Percentiles rank a stretch among this genome's conserved stretches.
Conservation (phyloP, 2,329 filamentous ascomycete genomes). For the Simplicillium sp. region DNA sequence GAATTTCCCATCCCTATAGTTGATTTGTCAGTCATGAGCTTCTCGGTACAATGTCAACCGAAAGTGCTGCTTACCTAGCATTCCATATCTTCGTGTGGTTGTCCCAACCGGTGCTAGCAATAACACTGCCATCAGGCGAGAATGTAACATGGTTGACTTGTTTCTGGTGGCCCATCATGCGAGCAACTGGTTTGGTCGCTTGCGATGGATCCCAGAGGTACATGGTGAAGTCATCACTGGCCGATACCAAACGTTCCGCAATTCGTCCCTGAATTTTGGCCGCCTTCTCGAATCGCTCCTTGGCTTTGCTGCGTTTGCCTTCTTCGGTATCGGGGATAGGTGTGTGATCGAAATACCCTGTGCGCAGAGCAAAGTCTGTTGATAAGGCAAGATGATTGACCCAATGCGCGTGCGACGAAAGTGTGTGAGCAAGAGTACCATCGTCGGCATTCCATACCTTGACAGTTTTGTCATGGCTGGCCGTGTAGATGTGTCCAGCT, state of each 20-base stretch:
- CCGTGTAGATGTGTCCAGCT: slow-evolving; percentile 73
- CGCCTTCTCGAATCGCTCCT: slow-evolving; percentile 76
- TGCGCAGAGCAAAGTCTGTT: slow-evolving; percentile 82
- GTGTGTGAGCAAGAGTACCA: slow-evolving; percentile 70
- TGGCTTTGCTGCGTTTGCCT: slow-evolving; percentile 65
- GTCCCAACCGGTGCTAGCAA: slow-evolving; percentile 86
- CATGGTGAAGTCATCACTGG: slow-evolving; percentile 93
- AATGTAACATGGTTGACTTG: slow-evolving; percentile 94
- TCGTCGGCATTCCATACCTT: slow-evolving; percentile 79
- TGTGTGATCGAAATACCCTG: slow-evolving; percentile 78
- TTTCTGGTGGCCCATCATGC: slow-evolving; percentile 90
- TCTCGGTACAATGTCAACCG: slow-evolving; percentile 29
- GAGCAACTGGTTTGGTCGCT: slow-evolving; percentile 75
- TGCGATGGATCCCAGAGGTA: slow-evolving; percentile 82
- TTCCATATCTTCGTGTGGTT: slow-evolving; percentile 94
- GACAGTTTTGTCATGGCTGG: slow-evolving; percentile 84
- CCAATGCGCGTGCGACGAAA: slow-evolving; percentile 82
- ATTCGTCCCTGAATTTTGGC: slow-evolving; percentile 67
- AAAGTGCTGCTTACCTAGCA: slow-evolving; percentile 42
- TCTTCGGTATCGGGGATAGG: slow-evolving; percentile 57
- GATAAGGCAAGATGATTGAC: slow-evolving; percentile 92
- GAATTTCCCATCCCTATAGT: slow-evolving; percentile 57
- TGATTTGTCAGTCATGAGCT: slow-evolving; percentile 12
- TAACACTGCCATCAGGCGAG: slow-evolving; percentile 77
- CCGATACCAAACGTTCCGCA: slow-evolving; percentile 78